Base-by-base conservation (phyloP, 148 eudicot genomes). In the Cornus florida region DNA sequence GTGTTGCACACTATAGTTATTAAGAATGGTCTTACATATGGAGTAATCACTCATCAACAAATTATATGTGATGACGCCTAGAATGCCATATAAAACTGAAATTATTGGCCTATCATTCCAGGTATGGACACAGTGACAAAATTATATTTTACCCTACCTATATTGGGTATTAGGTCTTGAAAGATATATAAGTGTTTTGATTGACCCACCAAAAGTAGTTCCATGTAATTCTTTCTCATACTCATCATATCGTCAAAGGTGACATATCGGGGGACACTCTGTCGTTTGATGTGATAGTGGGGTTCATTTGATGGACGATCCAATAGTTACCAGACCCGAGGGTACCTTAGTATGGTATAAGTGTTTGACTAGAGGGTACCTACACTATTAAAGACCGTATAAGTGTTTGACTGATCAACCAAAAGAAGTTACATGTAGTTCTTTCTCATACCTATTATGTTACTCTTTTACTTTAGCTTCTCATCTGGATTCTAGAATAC, bases 151-250 rank as follows among this genome's bases (percentile, higher is more conserved):
- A 53, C 28, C 28, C 28, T 28, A 28, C 28, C 28, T 28, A 28
- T 28, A 28, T 28, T 28, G 59, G 64, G 68, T 39, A 19, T 60
- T 78, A 60, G 81, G 81, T 80, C 50, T 10, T 75, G 71, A 75
- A 32, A 69, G 69, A 43, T 43, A 9, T 28, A 31, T 7, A 43
- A 60, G 70, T 75, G 75, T 60, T 75, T 68, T 60, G 24, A 62
- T 68, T 53, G 74, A 69, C 24, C 69, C 74, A 69, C 78, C 78
- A 31, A 35, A 79, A 72, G 72, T 50, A 80, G 41, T 70, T 71
- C 83, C 70, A 75, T 69, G 16, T 69, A 80, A 17, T 75, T 80
- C 70, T 28, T 28, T 28, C 65, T 60, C 62, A 72, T 50, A 69
- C 66, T 72, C 79, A 81, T 75, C 71, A 81, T 76, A 71, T 81